Conservation (phyloP, 768 basidiomycete genomes). For the Tremella mesenterica region DNA sequence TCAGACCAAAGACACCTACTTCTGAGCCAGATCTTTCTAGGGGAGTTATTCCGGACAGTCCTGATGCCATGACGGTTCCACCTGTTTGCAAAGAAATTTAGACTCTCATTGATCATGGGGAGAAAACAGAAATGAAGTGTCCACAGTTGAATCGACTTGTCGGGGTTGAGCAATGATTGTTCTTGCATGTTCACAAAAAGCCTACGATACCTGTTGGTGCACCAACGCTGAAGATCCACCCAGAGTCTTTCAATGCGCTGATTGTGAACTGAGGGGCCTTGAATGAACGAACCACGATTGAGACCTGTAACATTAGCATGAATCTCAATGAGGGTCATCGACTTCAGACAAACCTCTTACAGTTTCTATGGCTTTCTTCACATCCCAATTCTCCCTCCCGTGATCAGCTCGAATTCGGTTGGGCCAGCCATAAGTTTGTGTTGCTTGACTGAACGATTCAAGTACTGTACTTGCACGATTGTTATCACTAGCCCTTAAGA, state of each 20-base stretch:
- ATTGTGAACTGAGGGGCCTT: neutral
- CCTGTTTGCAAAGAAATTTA: neutral
- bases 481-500: conserved; percentile 45
- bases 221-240: conserved; percentile 1
- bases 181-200: neutral
- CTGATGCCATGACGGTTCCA: neutral
- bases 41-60: neutral
- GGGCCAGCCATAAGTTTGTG: conserved; percentile 1
- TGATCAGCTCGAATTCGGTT: conserved; percentile 11
- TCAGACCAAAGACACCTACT: no score
- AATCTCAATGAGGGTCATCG: neutral
- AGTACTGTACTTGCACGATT: conserved; percentile 47
- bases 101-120: neutral
- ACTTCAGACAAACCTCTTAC: conserved; percentile 5
- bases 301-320: neutral
- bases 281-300: conserved; percentile 2
- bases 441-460: conserved; percentile 26
- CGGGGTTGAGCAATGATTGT: neutral
- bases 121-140: neutral
- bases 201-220: neutral
- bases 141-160: conserved; percentile 1
- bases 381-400: conserved; percentile 8
- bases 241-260: conserved; percentile 4
- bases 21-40: no score
- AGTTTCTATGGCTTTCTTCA: conserved; percentile 1